Conservation (phyloP, 2,329 filamentous ascomycete genomes). For the Plenodomus tracheiphilus region DNA sequence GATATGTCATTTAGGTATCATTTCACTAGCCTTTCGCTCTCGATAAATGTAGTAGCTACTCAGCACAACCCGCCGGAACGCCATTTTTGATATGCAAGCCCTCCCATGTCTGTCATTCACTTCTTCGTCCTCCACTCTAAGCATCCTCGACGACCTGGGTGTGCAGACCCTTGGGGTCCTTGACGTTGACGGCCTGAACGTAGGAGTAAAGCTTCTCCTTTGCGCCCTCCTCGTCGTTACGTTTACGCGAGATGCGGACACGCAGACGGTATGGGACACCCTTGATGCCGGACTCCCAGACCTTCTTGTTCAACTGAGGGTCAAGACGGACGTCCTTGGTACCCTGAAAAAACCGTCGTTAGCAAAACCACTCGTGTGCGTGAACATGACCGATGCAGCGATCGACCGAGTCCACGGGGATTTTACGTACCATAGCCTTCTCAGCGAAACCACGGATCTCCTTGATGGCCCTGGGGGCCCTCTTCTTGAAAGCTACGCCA, state of each 20-base stretch:
- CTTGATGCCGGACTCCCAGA: slow-evolving; percentile 99
- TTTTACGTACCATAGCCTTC: slow-evolving; percentile 88
- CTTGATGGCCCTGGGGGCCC: slow-evolving; percentile 97
- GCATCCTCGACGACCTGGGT: slow-evolving; percentile 81
- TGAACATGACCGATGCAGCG: too few relatives aligned
- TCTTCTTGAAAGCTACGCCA: slow-evolving; percentile 99
- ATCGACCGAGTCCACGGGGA: neutral
- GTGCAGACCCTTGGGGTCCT: slow-evolving; percentile 97
- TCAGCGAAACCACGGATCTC: slow-evolving; percentile 95
- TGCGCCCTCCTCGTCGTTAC: slow-evolving; percentile 99
- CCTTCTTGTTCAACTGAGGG: slow-evolving; percentile 99
- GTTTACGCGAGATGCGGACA: slow-evolving; percentile 97
- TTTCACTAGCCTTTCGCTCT: slow-evolving; percentile 40
- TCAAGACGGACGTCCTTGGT: slow-evolving; percentile 97
- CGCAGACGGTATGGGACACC: slow-evolving; percentile 96
- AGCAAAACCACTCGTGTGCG: slow-evolving; percentile 14
- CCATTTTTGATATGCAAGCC: slow-evolving; percentile 40
- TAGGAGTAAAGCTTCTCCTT: slow-evolving; percentile 99
- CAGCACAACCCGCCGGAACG: slow-evolving; percentile 40
- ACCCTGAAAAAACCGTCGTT: slow-evolving; percentile 63
- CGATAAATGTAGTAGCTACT: slow-evolving; percentile 35
- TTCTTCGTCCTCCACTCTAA: slow-evolving; percentile 41
- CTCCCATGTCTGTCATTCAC: slow-evolving; percentile 15
- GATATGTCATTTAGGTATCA: slow-evolving; percentile 42
- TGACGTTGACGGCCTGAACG: slow-evolving; percentile 99